Conservation (phyloP, 2,329 filamentous ascomycete species). For the Monilinia polystroma region DNA sequence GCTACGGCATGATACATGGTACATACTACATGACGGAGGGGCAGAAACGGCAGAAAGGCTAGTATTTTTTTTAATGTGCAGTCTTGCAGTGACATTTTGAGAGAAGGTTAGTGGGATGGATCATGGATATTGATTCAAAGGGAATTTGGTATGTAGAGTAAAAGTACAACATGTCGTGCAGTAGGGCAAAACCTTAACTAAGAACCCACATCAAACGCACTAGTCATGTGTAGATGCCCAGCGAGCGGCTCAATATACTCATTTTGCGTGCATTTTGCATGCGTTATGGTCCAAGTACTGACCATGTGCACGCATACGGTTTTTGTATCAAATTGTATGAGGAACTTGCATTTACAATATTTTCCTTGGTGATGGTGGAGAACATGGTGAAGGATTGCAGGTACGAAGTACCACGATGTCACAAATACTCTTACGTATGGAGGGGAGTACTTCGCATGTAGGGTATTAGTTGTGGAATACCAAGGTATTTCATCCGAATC, state of each 20-base stretch:
- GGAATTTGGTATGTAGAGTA: background rate
- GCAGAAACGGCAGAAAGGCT: background rate
- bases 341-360: background rate
- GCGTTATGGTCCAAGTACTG: too few relatives aligned
- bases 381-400: background rate
- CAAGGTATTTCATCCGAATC: conserved; percentile 1
- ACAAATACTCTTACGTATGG: background rate
- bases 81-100: too few relatives aligned
- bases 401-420: conserved; percentile 2
- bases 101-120: conserved; percentile 11
- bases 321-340: conserved; percentile 1
- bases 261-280: too few relatives aligned
- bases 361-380: background rate
- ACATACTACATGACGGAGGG: background rate
- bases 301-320: background rate
- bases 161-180: conserved; percentile 9
- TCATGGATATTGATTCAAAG: background rate
- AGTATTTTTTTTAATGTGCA: too few relatives aligned
- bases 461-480: background rate
- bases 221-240: conserved; percentile 18
- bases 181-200: background rate
- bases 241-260: conserved; percentile 4
- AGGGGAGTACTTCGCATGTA: background rate
- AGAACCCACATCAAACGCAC: background rate
- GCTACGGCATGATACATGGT: background rate